Conservation (phyloP, 1,139 yeast species). For the Candida sp. region DNA sequence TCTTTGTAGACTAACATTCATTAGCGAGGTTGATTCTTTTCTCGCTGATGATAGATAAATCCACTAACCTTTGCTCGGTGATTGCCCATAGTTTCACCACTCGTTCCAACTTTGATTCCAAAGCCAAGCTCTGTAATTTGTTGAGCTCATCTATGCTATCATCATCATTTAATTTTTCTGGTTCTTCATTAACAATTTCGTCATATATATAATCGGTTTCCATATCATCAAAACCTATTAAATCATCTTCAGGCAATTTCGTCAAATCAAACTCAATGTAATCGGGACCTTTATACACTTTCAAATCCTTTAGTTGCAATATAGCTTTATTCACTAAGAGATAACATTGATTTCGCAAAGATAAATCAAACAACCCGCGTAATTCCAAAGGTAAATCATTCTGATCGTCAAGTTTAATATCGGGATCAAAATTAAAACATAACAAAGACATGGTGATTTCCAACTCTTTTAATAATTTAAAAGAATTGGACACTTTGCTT, state of each 20-base stretch:
- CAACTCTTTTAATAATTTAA: conserved; percentile 53
- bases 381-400: conserved; percentile 52
- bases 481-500: conserved; percentile 51
- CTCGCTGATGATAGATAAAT: conserved; percentile 31
- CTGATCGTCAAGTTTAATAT: conserved; percentile 28
- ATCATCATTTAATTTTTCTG: conserved; percentile 1
- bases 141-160: conserved; percentile 24
- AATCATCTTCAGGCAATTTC: conserved; percentile 7
- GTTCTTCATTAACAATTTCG: conserved; percentile 4
- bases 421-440: conserved; percentile 49
- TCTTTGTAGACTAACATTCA: conserved; percentile 6
- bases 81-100: conserved; percentile 60
- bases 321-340: conserved; percentile 54
- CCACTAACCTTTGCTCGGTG: conserved; percentile 50
- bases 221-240: conserved; percentile 6
- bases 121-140: conserved; percentile 21
- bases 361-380: conserved; percentile 47
- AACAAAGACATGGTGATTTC: conserved; percentile 71
- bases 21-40: conserved; percentile 19
- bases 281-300: conserved; percentile 15
- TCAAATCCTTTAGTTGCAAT: conserved; percentile 17
- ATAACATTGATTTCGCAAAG: conserved; percentile 56
- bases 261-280: conserved; percentile 15
- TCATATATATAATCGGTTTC: conserved; percentile 8
- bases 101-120: conserved; percentile 51